Evolutionary conservation across 352 stramenopile genomes (phyloP).

Genomic region (Phytophthora pluvialis): DNA sequence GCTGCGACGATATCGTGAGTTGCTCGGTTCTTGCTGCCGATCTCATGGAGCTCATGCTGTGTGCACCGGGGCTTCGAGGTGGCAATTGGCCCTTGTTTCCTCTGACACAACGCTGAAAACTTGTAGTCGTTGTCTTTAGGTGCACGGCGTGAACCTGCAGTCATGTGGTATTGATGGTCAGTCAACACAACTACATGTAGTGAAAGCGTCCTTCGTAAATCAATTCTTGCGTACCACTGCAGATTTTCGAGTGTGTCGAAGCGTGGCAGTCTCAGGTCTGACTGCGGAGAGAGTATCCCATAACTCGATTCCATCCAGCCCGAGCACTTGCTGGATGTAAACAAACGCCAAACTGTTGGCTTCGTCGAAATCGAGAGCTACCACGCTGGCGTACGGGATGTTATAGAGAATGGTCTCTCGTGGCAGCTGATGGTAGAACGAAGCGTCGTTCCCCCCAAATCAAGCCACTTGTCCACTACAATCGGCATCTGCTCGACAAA

Average conservation of each 20-base stretch:
- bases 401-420: slow-evolving; percentile 60
- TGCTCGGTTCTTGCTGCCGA: too few relatives aligned
- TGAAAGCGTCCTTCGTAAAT: not conserved
- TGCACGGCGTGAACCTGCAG: not conserved
- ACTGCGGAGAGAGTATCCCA: slow-evolving; percentile 1
- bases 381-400: slow-evolving; percentile 54
- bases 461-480: slow-evolving; percentile 56
- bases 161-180: not conserved
- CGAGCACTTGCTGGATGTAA: slow-evolving; percentile 18
- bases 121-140: not conserved
- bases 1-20: too few relatives aligned
- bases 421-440: slow-evolving; percentile 54
- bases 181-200: not conserved
- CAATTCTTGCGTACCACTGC: not conserved
- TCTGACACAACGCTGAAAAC: not conserved
- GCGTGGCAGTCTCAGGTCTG: not conserved
- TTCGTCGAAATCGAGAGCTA: slow-evolving; percentile 48
- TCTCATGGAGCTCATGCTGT: too few relatives aligned
- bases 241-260: not conserved
- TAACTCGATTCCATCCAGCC: slow-evolving; percentile 21
- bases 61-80: too few relatives aligned
- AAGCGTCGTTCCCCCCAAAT: slow-evolving; percentile 50
- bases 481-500: slow-evolving; percentile 40
- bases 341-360: slow-evolving; percentile 26
- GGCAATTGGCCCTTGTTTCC: too few relatives aligned